Percentiles rank a stretch among this genome's conserved stretches.
phyloP scores from a whole-genome alignment of 768 basidiomycete species.

The Guyanaporus albipodus region DNA sequence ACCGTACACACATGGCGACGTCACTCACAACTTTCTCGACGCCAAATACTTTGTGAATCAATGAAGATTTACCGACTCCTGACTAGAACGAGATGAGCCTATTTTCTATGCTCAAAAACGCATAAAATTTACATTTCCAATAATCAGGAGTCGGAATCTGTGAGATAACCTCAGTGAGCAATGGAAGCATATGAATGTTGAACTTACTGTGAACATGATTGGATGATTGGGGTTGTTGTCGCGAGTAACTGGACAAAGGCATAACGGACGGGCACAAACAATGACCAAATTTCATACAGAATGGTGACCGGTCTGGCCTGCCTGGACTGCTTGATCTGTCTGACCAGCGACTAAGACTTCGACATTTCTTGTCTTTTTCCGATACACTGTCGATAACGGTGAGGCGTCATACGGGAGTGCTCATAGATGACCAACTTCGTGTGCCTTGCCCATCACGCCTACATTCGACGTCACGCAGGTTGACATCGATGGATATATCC shows the following conservation, averaged over 20 bases:
- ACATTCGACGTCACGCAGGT: neutral
- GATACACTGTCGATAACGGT: conserved; percentile 5
- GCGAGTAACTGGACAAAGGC: conserved; percentile 3
- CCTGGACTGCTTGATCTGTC: too few relatives aligned
- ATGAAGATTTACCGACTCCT: conserved; percentile 14
- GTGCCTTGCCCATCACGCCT: neutral
- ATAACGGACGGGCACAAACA: neutral
- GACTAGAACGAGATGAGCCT: conserved; percentile 4
- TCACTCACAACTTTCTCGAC: conserved; percentile 9
- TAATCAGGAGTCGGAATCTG: conserved; percentile 16
- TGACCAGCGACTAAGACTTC: conserved; percentile 12
- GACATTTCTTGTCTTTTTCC: conserved; percentile 2
- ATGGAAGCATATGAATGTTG: neutral
- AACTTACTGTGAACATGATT: conserved; percentile 11
- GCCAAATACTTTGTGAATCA: conserved; percentile 13
- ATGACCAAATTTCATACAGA: neutral
- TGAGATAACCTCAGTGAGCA: neutral
- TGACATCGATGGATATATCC: neutral
- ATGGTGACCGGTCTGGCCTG: neutral
- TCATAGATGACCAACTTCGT: conserved; percentile 5
- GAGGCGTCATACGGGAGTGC: neutral
- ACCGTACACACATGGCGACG: neutral
- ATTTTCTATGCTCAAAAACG: neutral
- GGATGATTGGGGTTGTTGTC: conserved; percentile 6
- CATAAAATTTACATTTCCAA: conserved; percentile 9